Evolutionary conservation across 2,329 filamentous ascomycete genomes (phyloP).

Genomic region (Phaeosphaeriaceae sp.): DNA sequence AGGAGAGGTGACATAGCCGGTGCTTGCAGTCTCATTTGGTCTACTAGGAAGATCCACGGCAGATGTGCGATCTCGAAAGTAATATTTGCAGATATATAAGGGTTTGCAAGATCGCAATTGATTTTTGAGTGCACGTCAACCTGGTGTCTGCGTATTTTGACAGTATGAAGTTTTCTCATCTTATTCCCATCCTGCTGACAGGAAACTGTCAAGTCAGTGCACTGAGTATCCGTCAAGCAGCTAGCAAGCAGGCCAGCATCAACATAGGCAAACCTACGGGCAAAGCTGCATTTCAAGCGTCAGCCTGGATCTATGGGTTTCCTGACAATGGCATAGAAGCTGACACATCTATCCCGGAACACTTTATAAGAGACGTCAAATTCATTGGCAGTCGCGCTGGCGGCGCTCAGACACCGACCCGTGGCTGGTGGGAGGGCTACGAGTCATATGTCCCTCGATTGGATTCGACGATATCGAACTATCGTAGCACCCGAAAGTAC

Average conservation of each 20-base stretch:
- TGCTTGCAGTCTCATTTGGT: neutral
- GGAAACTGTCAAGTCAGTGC: neutral
- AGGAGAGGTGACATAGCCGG: neutral
- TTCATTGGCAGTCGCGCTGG: conserved; percentile 53
- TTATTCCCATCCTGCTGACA: neutral
- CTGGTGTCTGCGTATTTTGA: neutral
- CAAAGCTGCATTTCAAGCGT: conserved; percentile 46
- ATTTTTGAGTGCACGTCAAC: neutral
- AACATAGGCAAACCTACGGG: conserved; percentile 29
- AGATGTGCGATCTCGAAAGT: neutral
- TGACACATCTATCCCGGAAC: conserved; percentile 39
- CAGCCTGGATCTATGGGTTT: conserved; percentile 55
- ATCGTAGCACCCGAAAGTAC: conserved; percentile 53
- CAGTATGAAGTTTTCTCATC: neutral
- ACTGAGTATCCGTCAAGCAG: conserved; percentile 1
- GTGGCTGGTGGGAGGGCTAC: conserved; percentile 51
- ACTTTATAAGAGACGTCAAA: conserved; percentile 50
- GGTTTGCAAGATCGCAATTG: neutral
- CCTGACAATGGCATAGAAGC: conserved; percentile 48
- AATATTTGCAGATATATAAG: neutral
- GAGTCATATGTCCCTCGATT: conserved; percentile 47
- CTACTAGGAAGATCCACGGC: neutral
- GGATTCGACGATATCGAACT: conserved; percentile 56
- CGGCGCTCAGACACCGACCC: conserved; percentile 50
- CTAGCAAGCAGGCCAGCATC: conserved; percentile 14